Base-by-base conservation (phyloP, 495 filamentous ascomycete species). In the Pyronema omphalodes region DNA sequence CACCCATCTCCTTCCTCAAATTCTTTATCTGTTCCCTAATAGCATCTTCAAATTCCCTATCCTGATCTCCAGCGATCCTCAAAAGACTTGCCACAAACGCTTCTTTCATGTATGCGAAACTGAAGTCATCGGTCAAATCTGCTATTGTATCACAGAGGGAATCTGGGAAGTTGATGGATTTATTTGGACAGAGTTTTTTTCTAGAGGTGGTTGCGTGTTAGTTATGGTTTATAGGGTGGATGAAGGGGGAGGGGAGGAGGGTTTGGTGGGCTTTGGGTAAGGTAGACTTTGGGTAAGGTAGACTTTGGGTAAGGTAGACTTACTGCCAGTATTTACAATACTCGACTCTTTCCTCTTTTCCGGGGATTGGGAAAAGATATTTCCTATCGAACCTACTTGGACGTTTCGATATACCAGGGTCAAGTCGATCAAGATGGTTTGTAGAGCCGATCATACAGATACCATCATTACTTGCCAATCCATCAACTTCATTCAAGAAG, bases 401-500 rank as follows among this genome's bases (percentile, higher is more conserved):
- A 18, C 80, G 71, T 62, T 78, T 79, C 53, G 77, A 73, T 44
- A 83, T 74, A 35, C 78, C 80, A 0, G 78, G 74, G 54, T 83
- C 80, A 5, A 81, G 64, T 2, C 65, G 66, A 1, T 77, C 77
- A 5, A 79, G 59, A 57, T 82, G 72, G 58, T 83, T 83, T 9
- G 80, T 82, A 53, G 69, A 76, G 6, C 75, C 79, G 35, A 83
- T 66, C 66, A 82, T 80, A 57, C 82, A 69, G 54, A 83, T 78
- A 37, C 79, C 79, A 60, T 82, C 74, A 57, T 83, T 83, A 56
- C 69, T 72, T 57, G 77, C 78, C 17, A 85, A 67, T 0, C 82
- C 81, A 56, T 84, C 81, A 3, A 83, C 73, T 57, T 84, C 78
- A 59, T 84, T 84, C 49, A 85, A 70, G 60, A 85, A 84, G 66